A percentile compares a stretch with the other conserved stretches of the same genome.
These are phyloP conservation scores for Rutidosis leptorrhynchoides DNA, from an alignment of 129 eudicot species.

Conservation along the genomic window DNA sequence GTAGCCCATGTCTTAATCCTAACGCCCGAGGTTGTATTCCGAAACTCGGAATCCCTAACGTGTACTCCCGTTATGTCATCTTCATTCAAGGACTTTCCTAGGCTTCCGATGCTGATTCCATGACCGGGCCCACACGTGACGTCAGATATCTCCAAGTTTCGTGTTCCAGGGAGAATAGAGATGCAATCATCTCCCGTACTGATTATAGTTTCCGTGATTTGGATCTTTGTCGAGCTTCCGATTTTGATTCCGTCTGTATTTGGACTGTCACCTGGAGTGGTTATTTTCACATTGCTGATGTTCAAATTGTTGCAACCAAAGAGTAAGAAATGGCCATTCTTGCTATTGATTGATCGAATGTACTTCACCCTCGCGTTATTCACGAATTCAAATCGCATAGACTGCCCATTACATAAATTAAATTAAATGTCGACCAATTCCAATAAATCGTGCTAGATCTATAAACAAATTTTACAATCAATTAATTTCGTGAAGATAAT, in stretches of 20 bases:
- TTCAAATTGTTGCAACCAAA: constrained; percentile 44
- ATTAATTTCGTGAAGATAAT: no score
- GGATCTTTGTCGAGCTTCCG: constrained; percentile 40
- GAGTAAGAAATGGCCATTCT: constrained; percentile 48
- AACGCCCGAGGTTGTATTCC: constrained; percentile 52
- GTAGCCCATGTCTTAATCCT: constrained; percentile 71
- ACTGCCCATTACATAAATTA: constrained; percentile 19
- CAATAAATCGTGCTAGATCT: no score
- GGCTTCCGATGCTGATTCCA: constrained; percentile 79
- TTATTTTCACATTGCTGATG: constrained; percentile 32
- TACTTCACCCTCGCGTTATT: constrained; percentile 36
- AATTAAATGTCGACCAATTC: no score
- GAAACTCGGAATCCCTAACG: constrained; percentile 36
- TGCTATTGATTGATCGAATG: constrained; percentile 48
- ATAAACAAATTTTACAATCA: no score
- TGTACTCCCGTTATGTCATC: constrained; percentile 52
- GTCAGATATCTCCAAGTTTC: constrained; percentile 21
- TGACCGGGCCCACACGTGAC: constrained; percentile 79
- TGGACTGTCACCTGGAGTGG: constrained; percentile 42
- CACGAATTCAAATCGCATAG: constrained; percentile 53
- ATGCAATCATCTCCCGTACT: constrained; percentile 76
- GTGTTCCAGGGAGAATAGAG: constrained; percentile 43
- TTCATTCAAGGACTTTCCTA: no score
- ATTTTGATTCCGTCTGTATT: constrained; percentile 75
- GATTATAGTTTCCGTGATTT: constrained; percentile 31